Base-by-base conservation (phyloP, 148 eudicot genomes). In the Suaeda aralocaspica region DNA sequence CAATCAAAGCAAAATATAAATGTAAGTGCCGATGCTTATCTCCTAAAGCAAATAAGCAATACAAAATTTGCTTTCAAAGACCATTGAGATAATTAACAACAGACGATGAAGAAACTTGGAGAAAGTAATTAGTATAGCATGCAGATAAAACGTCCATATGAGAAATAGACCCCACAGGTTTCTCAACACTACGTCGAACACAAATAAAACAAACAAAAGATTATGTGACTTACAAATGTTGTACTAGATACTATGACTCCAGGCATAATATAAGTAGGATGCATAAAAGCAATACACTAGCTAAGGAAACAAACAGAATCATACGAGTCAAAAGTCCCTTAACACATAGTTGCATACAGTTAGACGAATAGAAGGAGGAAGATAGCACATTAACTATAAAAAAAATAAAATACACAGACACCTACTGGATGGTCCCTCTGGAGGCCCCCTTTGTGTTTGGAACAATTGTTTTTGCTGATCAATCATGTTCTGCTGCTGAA, bases 381-480 rank as follows among this genome's bases (percentile, higher is more conserved):
- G 34, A 31, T 30, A 24, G 55, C 44, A 59, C 19, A 67, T 11
- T 30, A 5, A 57, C 12, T 45, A n/a, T 18, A 49, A 58, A 29
- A 39, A 48, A 28, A 62, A 13, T 22, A 33, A 34, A 59, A 33
- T 31, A 24, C 21, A 58, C 36, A 77, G 75, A 51, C 29, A 80
- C 92, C 78, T 85, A 94, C 98, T 80, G 33, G 92, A 81, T 75
- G 98, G 83, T 18, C 82, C 92, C 59, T 94, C 98, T 21, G 84
- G 76, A 66, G 82, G 80, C 49, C 78, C 81, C 78, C 96, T 86
- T 77, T 86, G 96, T 30, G 92, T 69, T 72, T 85, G 98, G 73
- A 83, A 81, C 55, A 88, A 69, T 75, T 85, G 89, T 78, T 93
- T 91, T 79, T 88, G 98, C 70, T 84, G 98, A 80, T 94, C 98